Evolutionary conservation across 306 rosid genomes (phyloP), one percentile per base, ranked within the genome.

Genomic region (Delonix regia): DNA sequence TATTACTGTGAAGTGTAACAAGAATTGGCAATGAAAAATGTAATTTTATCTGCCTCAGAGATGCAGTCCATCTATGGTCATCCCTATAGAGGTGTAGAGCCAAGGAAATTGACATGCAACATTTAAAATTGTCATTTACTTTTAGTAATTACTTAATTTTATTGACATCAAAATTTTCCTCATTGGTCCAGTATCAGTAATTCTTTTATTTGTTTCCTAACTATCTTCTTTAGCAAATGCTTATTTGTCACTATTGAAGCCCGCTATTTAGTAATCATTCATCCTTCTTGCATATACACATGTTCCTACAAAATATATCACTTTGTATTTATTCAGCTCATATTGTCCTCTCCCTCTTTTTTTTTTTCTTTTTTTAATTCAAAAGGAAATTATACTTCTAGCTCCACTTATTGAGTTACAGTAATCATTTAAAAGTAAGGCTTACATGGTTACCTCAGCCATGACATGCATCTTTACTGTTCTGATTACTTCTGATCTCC

Each of bases 361-460:
- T 22, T 15, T 16, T 2, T n/a, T n/a, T n/a, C n/a, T n/a, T n/a
- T n/a, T n/a, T n/a, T n/a, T n/a, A n/a, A n/a, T n/a, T n/a, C n/a
- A 5, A 1, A 7, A 45, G 38, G 15, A 57, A 15, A 16, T 69
- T 15, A 45, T 45, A 69, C 21, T 67, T 47, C 27, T 38, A 36
- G 15, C 70, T 69, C 55, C 59, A 27, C 68, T 3, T 45, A 10
- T 25, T 28, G 22, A 47, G 74, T 22, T 41, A 18, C 45, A 66
- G 24, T 59, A 6, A 33, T 41, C 51, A 66, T 74, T 60, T 62
- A 60, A 34, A 44, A 61, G 56, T 57, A 47, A 36, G 41, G 68
- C n/a, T 63, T 80, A 42, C 52, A 49, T 80, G 38, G 70, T 77
- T 12, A 13, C 18, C 68, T 72, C 74, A 49, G 39, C 15, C 74